Base-by-base conservation (phyloP, 768 basidiomycete species). In the Cystobasidium onofrii region DNA sequence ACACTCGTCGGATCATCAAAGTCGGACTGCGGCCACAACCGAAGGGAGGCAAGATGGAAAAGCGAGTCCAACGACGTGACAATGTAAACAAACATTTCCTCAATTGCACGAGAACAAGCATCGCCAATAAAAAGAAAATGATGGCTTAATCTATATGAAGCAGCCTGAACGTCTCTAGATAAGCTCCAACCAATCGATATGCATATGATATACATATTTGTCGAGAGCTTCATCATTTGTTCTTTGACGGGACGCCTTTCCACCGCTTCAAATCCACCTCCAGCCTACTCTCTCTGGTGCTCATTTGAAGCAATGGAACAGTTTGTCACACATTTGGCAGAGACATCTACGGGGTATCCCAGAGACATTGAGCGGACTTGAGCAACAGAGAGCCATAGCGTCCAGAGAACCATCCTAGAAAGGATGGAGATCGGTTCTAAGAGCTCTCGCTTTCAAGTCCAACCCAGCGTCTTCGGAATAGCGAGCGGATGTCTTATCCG, bases 191-290 rank as follows among this genome's bases (percentile, higher is more conserved):
- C 34, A 64, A 41, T 39, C 63, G 31, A 64, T 46, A 15, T 6
- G 39, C n/a, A n/a, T n/a, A n/a, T n/a, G n/a, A n/a, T n/a, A n/a
- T 39, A 6, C 6, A 39, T 15, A 39, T 39, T 39, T 27, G 57
- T 61, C 57, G 57, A 29, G 57, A 60, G 57, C 57, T 60, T 39
- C 63, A 25, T 29, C 36, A 64, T 4, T 43, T 13, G 17, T 4
- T 17, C 63, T 64, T 64, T 39, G 36, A 46, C 43, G 63, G 34
- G 39, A 64, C 43, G 63, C 63, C 63, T 64, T 64, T 64, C 63
- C 25, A 64, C 63, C 63, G 63, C 43, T 46, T 64, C 63, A 64
- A 64, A 41, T 25, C 39, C 17, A n/a, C 25, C 63, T 36, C 63
- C 63, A 64, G 63, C 63, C 63, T 46, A 46, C 63, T 46, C 41